Evolutionary conservation across 768 basidiomycete genomes (phyloP).

Genomic region (Peribolospora baueri): DNA sequence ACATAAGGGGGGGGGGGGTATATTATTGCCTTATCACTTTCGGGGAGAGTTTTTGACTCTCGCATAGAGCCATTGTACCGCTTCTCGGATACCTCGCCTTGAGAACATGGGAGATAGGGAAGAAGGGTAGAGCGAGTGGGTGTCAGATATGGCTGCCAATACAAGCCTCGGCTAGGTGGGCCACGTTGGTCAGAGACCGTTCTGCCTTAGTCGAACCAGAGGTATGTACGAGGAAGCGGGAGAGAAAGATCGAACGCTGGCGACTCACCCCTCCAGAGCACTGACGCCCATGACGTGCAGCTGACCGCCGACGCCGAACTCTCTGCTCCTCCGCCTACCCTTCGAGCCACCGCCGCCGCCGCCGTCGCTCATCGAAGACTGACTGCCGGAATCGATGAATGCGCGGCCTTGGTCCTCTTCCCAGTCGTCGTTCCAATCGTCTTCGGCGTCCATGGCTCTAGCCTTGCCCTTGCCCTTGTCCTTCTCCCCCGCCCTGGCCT

Average conservation of each 20-base stretch:
- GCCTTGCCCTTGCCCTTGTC: too few species aligned
- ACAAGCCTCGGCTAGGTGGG: neutral
- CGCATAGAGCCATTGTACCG: conserved; percentile 83
- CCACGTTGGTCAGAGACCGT: too few species aligned
- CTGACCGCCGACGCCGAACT: conserved; percentile 19
- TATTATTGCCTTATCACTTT: too few species aligned
- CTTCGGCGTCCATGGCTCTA: too few species aligned
- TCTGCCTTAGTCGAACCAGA: too few species aligned
- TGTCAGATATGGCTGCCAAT: neutral
- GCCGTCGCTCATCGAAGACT: too few species aligned
- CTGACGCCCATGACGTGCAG: conserved; percentile 74
- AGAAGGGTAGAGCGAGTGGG: neutral
- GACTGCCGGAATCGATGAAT: too few species aligned
- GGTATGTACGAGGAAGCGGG: neutral
- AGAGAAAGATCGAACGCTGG: neutral
- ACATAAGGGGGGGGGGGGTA: too few species aligned
- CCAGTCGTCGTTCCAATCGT: too few species aligned
- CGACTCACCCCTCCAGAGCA: conserved; percentile 59
- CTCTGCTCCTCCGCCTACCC: conserved; percentile 33
- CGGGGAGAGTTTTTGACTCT: conserved; percentile 45
- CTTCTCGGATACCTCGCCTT: conserved; percentile 69
- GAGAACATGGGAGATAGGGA: neutral
- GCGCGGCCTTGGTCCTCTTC: too few species aligned
- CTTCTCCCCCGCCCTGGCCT: too few species aligned
- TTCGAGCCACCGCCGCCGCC: neutral